These are phyloP conservation scores for Sindora glabra DNA, from an alignment of 306 rosid genomes.

Conservation along the genomic window DNA sequence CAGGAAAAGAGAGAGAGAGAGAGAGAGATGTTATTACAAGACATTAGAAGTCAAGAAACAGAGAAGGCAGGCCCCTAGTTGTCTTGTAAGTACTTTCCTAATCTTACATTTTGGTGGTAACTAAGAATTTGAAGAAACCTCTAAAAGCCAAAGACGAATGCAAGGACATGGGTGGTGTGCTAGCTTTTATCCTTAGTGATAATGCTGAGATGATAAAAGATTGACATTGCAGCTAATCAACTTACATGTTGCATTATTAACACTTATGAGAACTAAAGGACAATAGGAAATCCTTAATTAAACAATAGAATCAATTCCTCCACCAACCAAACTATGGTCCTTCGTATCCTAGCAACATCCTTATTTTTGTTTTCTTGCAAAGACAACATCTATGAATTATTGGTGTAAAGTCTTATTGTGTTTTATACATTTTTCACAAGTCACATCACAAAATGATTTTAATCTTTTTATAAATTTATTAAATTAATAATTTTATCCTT, in stretches of 20 bases:
- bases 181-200: background rate
- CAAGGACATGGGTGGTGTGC: background rate
- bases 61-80: no score
- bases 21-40: no score
- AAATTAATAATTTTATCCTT: no score
- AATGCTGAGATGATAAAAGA: conserved; percentile 2
- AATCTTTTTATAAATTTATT: no score
- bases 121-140: background rate
- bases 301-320: conserved; percentile 13
- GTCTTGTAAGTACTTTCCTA: no score
- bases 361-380: background rate
- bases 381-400: background rate
- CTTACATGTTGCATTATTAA: conserved; percentile 31
- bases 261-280: background rate
- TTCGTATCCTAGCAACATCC: background rate
- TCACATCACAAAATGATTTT: no score
- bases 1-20: no score
- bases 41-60: no score
- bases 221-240: conserved; percentile 15
- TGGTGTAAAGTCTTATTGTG: no score
- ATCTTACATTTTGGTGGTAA: no score
- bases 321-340: conserved; percentile 1
- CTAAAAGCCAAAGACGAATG: background rate
- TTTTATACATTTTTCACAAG: no score
- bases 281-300: conserved; percentile 6